Evolutionary conservation across 2,329 filamentous ascomycete species (phyloP).

Genomic region (Sclerotinia sclerotiorum): DNA sequence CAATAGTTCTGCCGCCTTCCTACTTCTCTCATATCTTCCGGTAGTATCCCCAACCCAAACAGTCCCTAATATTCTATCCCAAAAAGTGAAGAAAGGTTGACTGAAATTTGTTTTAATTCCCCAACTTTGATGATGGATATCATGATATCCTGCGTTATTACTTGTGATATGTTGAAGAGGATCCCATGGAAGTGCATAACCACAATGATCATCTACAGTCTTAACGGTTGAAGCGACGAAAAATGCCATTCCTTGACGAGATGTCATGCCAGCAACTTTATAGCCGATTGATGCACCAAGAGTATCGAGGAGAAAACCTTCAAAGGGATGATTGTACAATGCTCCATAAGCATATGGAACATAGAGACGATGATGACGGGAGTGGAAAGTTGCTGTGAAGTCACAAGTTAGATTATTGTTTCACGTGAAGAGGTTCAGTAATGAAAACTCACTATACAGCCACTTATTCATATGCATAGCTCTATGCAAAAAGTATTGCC

Average conservation of each 20-base stretch:
- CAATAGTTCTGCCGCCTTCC: slow-evolving; percentile 38
- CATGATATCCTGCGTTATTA: slow-evolving; percentile 96
- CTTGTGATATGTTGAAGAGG: slow-evolving; percentile 87
- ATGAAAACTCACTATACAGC: slow-evolving; percentile 75
- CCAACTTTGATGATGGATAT: slow-evolving; percentile 98
- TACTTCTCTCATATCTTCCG: slow-evolving; percentile 35
- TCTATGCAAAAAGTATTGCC: slow-evolving; percentile 97
- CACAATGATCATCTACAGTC: slow-evolving; percentile 96
- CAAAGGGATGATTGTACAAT: slow-evolving; percentile 93
- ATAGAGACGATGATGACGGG: slow-evolving; percentile 92
- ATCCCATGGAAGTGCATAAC: slow-evolving; percentile 94
- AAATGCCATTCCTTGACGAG: slow-evolving; percentile 83
- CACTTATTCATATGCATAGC: slow-evolving; percentile 97
- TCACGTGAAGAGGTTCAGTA: background rate
- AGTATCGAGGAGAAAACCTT: slow-evolving; percentile 92
- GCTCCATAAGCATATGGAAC: slow-evolving; percentile 97
- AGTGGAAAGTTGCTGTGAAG: slow-evolving; percentile 76
- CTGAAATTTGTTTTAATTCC: slow-evolving; percentile 96
- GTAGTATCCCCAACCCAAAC: slow-evolving; percentile 39
- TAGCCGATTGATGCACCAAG: slow-evolving; percentile 82
- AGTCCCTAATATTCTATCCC: slow-evolving; percentile 81
- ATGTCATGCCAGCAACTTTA: slow-evolving; percentile 77
- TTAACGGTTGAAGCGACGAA: slow-evolving; percentile 89
- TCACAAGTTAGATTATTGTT: slow-evolving; percentile 24
- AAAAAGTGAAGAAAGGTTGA: slow-evolving; percentile 93